A percentile compares a stretch with the other conserved stretches of the same genome.
phyloP scores from a whole-genome alignment of 129 eudicot genomes.

The Lactuca sativa region DNA sequence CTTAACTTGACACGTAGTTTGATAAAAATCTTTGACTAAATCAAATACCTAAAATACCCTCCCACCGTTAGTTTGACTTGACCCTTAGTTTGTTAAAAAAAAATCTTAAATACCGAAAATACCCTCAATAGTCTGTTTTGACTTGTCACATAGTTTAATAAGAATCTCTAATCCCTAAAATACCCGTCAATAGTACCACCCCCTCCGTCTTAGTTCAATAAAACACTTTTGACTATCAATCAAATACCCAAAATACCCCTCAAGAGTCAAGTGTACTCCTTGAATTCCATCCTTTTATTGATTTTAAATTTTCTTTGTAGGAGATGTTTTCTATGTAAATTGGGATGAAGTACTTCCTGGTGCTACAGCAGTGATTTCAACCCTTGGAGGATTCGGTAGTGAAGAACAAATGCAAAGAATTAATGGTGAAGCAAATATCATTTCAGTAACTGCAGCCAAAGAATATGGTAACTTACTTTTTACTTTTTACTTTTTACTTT shows the following conservation, averaged over 20 bases:
- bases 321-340: constrained; percentile 91
- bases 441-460: constrained; percentile 83
- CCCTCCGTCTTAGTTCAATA: not conserved
- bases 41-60: too few species aligned
- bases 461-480: constrained; percentile 59
- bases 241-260: too few species aligned
- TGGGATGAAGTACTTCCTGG: constrained; percentile 98
- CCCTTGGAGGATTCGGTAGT: constrained; percentile 93
- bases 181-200: constrained; percentile 6
- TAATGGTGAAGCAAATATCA: constrained; percentile 92
- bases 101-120: constrained; percentile 8
- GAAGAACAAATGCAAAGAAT: constrained; percentile 99
- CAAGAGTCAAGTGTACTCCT: constrained; percentile 9
- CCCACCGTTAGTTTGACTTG: not conserved
- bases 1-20: too few species aligned
- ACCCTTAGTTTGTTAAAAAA: not conserved
- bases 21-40: too few species aligned
- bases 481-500: not conserved
- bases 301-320: constrained; percentile 35
- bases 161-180: too few species aligned
- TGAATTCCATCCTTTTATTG: not conserved
- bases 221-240: not conserved
- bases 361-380: constrained; percentile 94
- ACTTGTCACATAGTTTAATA: not conserved
- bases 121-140: constrained; percentile 8